A percentile compares a stretch with the other conserved stretches of the same genome.
phyloP scores from a whole-genome alignment of 2,329 filamentous ascomycete species.

The Beauveria bassiana region DNA sequence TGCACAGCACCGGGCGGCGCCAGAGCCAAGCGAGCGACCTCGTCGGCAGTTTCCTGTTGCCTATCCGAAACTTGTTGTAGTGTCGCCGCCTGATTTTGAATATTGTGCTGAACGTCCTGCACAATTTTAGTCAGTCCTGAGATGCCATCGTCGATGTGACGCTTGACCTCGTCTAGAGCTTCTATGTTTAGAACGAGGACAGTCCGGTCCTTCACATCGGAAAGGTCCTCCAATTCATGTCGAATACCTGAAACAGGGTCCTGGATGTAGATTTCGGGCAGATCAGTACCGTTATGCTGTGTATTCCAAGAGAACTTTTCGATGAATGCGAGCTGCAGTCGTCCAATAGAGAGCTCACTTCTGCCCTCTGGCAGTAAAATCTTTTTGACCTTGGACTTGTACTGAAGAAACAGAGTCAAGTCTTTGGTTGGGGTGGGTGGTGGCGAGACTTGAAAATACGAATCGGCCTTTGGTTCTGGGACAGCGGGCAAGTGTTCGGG shows the following conservation, averaged over 20 bases:
- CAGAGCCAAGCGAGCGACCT: conserved; percentile 59
- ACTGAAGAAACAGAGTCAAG: conserved; percentile 88
- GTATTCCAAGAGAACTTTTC: conserved; percentile 99
- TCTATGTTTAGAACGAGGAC: conserved; percentile 95
- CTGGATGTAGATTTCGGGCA: conserved; percentile 97
- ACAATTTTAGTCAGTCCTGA: conserved; percentile 72
- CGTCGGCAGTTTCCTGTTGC: conserved; percentile 82
- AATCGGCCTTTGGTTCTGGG: conserved; percentile 38
- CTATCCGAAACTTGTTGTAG: conserved; percentile 83
- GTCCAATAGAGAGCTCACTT: conserved; percentile 75
- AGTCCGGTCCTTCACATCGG: conserved; percentile 87
- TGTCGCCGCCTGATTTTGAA: conserved; percentile 74
- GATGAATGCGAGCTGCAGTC: conserved; percentile 91
- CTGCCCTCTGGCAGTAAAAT: conserved; percentile 81
- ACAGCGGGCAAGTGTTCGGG: conserved; percentile 15
- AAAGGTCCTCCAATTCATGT: conserved; percentile 89
- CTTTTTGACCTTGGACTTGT: conserved; percentile 96
- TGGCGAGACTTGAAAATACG: conserved; percentile 55
- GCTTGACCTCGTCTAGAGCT: conserved; percentile 88
- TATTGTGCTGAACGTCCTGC: conserved; percentile 74
- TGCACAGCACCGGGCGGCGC: conserved; percentile 36
- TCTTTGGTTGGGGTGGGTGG: conserved; percentile 66
- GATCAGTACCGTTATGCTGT: conserved; percentile 81
- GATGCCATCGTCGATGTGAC: conserved; percentile 88
- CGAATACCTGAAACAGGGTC: conserved; percentile 93